Evolutionary conservation across 768 basidiomycete species (phyloP), one percentile per base, ranked within the genome.

Genomic region (Mycena albidolilacea): DNA sequence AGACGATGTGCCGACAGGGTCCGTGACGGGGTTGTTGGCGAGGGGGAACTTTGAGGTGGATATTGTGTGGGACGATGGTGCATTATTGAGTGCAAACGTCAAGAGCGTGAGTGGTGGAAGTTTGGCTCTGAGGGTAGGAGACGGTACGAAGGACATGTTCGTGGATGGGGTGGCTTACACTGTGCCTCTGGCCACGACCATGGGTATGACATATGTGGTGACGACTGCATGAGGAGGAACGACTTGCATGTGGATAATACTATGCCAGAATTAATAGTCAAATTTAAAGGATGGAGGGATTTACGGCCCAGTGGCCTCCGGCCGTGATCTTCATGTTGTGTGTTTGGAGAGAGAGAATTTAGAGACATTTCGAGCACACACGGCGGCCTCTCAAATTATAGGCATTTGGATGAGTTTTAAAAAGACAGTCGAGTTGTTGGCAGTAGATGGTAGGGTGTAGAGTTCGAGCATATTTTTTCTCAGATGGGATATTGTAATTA

Each of bases 251-350:
- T 48, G 46, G 46, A 48, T 48, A 48, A 48, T 48, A 48, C 46
- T 48, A 19, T 48, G 46, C 46, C 46, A 48, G 46, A 48, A 48
- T 48, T 15, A 48, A 48, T 48, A 48, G 43, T 3, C 89, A 91
- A 23, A 23, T 23, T 23, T 23, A 23, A 23, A 23, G 23, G 23
- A 23, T 23, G 23, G 23, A 23, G 23, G 23, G 23, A 23, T 2
- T 23, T 23, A 23, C 2, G 23, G 23, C 23, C 23, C 23, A 1
- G 23, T 2, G 23, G 23, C 23, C 23, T 23, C 23, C 23, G 23
- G 23, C 23, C 23, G 23, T 2, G 23, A 23, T 23, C 23, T 23
- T 23, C 23, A 23, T 23, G 23, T 23, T 23, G 23, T 23, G 23
- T 23, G 2, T 23, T 23, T 23, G 23, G 23, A 23, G 23, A 23